Evolutionary conservation across 495 filamentous ascomycete genomes (phyloP).

Genomic region (Clohesyomyces aquaticus): DNA sequence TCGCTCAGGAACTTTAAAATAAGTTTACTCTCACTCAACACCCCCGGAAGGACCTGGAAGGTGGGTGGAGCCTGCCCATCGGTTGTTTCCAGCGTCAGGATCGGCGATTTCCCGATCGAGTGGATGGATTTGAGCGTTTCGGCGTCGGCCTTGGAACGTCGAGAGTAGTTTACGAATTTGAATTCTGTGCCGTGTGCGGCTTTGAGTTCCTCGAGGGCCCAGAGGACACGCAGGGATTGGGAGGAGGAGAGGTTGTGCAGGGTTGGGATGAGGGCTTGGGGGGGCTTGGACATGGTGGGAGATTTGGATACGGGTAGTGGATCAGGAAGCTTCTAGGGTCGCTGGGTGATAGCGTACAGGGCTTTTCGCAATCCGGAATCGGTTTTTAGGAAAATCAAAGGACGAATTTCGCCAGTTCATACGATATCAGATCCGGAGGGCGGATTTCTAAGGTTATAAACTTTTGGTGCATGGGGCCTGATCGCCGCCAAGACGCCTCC

Average conservation of each 20-base stretch:
- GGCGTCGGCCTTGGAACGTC: background rate
- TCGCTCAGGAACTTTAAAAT: conserved; percentile 20
- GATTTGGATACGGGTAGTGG: background rate
- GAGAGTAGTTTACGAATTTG: conserved; percentile 8
- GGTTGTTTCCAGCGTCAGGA: conserved; percentile 19
- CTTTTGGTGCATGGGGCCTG: no score
- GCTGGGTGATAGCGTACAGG: background rate
- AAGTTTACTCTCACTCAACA: conserved; percentile 11
- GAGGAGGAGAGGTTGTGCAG: conserved; percentile 21
- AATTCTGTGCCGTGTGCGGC: conserved; percentile 10
- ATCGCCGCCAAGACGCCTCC: no score
- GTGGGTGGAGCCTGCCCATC: conserved; percentile 1
- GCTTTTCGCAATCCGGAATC: no score
- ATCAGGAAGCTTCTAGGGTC: background rate
- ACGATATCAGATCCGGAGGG: no score
- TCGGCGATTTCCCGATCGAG: conserved; percentile 27
- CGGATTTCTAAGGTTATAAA: no score
- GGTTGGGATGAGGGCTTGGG: conserved; percentile 16
- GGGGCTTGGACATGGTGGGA: background rate
- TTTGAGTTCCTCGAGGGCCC: conserved; percentile 22
- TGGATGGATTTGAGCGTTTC: background rate
- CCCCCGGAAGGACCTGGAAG: conserved; percentile 6
- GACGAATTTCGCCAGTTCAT: no score
- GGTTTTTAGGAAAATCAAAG: no score
- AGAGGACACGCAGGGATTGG: conserved; percentile 21